Base-by-base conservation (phyloP, 2,329 filamentous ascomycete species). In the Aspergillus clavatus region DNA sequence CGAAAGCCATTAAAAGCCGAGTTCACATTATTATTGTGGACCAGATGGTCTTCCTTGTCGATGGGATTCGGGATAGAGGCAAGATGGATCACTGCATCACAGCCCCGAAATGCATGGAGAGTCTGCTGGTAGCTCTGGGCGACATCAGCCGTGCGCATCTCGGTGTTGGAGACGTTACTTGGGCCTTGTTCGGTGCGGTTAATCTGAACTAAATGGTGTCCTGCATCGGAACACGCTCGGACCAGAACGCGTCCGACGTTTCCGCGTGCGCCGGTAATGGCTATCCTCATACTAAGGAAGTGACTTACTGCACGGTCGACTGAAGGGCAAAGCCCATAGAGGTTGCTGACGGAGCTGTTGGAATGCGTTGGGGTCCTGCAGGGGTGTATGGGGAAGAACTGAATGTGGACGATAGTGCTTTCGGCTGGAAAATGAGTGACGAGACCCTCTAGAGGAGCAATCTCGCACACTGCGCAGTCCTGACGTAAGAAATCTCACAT, bases 1-100 rank as follows among this genome's bases (percentile, higher is more conserved):
- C 61, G 62, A 28, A 69, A 65, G n/a, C 67, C 65, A 31, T 70
- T 71, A 55, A 69, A 69, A 1, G 66, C 65, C 0, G 57, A 52
- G 43, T 60, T 60, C 38, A 68, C 64, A 46, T 70, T 70, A 56
- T 68, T 69, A 46, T 54, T 58, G 51, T 68, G 66, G 0, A 69
- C 64, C 21, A 53, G 29, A 38, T 50, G 54, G 42, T 69, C 62
- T 2, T 53, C 43, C 22, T 62, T 67, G 29, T 56, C 58, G 1
- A 67, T 52, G 3, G 66, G 65, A 44, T 68, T 58, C 2, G 66
- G 67, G 21, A 68, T 62, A 3, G 66, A 63, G 2, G 66, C 67
- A 1, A 69, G 62, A 41, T 69, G 67, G 36, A 70, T 68, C 18
- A 69, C 40, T 7, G 65, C 66, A 33, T 69, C 67, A 50, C 63